Evolutionary conservation across 2,329 filamentous ascomycete genomes (phyloP).

Genomic region (Diaporthe vexans): DNA sequence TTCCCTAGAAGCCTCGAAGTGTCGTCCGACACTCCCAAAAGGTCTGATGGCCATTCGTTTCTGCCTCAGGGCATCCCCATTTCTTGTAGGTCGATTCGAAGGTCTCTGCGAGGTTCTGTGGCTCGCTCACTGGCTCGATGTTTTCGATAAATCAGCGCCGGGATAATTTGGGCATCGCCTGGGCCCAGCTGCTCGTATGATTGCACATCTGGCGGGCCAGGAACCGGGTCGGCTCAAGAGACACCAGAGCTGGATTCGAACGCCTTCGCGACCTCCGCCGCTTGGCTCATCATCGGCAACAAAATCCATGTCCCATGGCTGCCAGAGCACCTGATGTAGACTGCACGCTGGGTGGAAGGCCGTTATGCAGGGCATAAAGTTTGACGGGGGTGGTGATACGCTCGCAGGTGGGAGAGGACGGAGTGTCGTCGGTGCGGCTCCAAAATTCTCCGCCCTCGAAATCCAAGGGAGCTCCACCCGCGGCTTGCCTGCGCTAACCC

Average conservation of each 20-base stretch:
- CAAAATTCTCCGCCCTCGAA: neutral
- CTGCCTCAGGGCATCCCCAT: neutral
- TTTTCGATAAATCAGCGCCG: neutral
- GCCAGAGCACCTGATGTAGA: neutral
- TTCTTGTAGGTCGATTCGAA: neutral
- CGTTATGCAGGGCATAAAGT: accelerated
- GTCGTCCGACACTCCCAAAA: no score
- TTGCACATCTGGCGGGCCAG: no score
- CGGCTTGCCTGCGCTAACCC: neutral
- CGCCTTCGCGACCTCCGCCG: neutral
- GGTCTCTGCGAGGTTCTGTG: neutral
- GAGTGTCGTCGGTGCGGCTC: neutral
- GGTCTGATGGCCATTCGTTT: no score
- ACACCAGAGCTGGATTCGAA: no score
- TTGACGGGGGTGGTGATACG: neutral
- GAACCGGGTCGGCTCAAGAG: no score
- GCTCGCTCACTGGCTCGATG: neutral
- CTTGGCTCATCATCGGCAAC: no score
- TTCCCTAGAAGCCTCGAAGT: neutral
- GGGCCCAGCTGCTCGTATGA: neutral
- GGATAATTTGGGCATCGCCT: neutral
- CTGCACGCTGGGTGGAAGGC: neutral
- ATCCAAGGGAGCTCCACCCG: neutral
- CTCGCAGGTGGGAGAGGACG: neutral
- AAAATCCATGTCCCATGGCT: neutral